Base-by-base conservation (phyloP, 2,329 filamentous ascomycete genomes). In the Fusarium beomiforme region DNA sequence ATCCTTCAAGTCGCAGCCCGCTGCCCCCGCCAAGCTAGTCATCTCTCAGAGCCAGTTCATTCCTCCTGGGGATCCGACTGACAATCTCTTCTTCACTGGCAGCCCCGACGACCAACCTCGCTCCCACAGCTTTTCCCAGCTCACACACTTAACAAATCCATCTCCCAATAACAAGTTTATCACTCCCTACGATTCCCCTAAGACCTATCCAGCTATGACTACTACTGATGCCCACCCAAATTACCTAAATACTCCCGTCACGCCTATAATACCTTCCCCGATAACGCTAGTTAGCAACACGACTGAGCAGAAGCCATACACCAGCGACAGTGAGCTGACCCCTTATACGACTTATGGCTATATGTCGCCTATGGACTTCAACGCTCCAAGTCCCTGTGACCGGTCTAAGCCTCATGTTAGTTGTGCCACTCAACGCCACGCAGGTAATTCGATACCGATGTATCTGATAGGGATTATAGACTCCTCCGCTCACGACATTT, bases 381-480 rank as follows among this genome's bases (percentile, higher is more conserved):
- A 86, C 78, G 82, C 84, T 64, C 83, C 85, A 62, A 85, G 88
- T 74, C 84, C 87, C 29, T 93, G 92, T 84, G 88, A 91, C 79
- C 85, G 89, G 75, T 88, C 88, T 80, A 87, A 89, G 81, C 88
- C 90, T 86, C 91, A 93, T 89, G 92, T 94, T 91, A 91, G 89
- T 90, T 84, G 75, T 67, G 69, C 75, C 69, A 76, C 80, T 77
- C 83, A 83, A 80, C 77, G 78, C 78, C 75, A 79, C 80, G 79
- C 41, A 67, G 68, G 66, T 64, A 62, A 78, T 79, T 75, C 79
- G 79, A 80, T 79, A 81, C 76, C 75, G 78, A 77, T 79, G 79
- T 82, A 83, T 83, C 86, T 87, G 84, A 87, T 83, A 79, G 63
- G 79, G 81, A 77, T 79, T 73, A 75, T 83, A 94, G 92, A 94